Evolutionary conservation across 1,284 basidiomycete species (phyloP).

Genomic region (Veloporphyrellus conicus): DNA sequence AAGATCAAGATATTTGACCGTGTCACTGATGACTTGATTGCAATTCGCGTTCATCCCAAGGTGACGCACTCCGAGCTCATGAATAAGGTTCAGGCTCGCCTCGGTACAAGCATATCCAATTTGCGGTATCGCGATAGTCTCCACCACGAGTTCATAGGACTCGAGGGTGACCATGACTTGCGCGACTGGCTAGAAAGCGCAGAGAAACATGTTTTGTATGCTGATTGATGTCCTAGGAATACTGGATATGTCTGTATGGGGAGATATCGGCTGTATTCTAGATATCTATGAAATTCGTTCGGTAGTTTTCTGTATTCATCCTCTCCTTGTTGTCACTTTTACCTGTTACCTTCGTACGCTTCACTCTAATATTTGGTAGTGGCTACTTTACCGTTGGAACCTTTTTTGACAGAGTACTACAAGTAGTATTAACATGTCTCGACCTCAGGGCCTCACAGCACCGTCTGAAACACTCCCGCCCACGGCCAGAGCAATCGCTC

Average conservation of each 20-base stretch:
- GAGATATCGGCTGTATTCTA: constrained; percentile 25
- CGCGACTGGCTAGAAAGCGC: constrained; percentile 78
- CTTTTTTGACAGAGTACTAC: background rate
- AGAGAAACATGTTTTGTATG: constrained; percentile 87
- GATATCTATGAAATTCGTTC: constrained; percentile 24
- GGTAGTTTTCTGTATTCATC: constrained; percentile 8
- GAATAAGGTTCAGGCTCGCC: constrained; percentile 83
- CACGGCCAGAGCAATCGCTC: constrained; percentile 87
- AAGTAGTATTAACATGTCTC: constrained; percentile 47
- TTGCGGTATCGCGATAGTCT: constrained; percentile 75
- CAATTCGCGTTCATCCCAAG: constrained; percentile 94
- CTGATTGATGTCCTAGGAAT: constrained; percentile 45
- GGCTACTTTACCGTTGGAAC: background rate
- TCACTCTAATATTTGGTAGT: constrained; percentile 15
- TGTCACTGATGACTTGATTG: constrained; percentile 89
- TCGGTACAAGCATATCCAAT: constrained; percentile 71
- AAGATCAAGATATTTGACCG: constrained; percentile 98
- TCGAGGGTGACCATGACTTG: constrained; percentile 70
- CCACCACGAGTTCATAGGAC: constrained; percentile 58
- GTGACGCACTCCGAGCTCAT: constrained; percentile 84
- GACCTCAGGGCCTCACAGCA: constrained; percentile 36
- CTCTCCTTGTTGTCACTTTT: constrained; percentile 1
- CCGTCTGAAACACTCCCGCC: constrained; percentile 73
- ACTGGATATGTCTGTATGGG: constrained; percentile 7
- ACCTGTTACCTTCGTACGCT: constrained; percentile 4